Base-by-base conservation (phyloP, 352 stramenopile genomes). In the Phytophthora foliorum region DNA sequence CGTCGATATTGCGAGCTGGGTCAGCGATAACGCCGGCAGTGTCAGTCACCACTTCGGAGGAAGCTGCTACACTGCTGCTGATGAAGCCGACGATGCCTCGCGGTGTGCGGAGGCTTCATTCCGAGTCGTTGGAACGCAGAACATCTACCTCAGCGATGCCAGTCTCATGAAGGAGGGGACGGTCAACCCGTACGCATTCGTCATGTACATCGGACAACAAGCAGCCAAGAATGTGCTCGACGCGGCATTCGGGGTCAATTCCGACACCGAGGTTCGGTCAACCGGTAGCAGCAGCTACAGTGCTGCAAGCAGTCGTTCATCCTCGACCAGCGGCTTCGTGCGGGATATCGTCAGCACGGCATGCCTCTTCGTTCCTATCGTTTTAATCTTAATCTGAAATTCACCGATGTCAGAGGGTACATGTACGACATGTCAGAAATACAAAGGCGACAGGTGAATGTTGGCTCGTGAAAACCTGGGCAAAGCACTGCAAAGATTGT, bases 191-290 rank as follows among this genome's bases (percentile, higher is more conserved):
- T 84, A 79, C 53, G 78, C 53, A 7, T 84, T 86, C 42, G 63
- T 82, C 9, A 86, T 86, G 78, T 81, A 84, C 60, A 79, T 81
- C n/a, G 72, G 78, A 0, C 62, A 72, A 32, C 77, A 84, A 51
- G 71, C 74, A 10, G 68, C 72, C 14, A 67, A 73, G 41, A 80
- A 82, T 10, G 72, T 82, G n/a, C 64, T 80, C 0, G 38, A 70
- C 19, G 8, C 54, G 6, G 63, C 75, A n/a, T 82, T 82, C 29
- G 41, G 60, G 22, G n/a, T 72, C 48, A 58, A 36, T 31, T 11
- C 52, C 6, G 57, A 72, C 16, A 46, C 27, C 8, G 36, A 57
- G n/a, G 13, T 19, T 10, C 34, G 21, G 1, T 59, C 52, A 31
- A 22, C 52, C 10, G 34, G 42, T 2, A 36, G 38, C 53, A 58